Evolutionary conservation across 1,284 basidiomycete species (phyloP).

Genomic region (Ustilago hordei): DNA sequence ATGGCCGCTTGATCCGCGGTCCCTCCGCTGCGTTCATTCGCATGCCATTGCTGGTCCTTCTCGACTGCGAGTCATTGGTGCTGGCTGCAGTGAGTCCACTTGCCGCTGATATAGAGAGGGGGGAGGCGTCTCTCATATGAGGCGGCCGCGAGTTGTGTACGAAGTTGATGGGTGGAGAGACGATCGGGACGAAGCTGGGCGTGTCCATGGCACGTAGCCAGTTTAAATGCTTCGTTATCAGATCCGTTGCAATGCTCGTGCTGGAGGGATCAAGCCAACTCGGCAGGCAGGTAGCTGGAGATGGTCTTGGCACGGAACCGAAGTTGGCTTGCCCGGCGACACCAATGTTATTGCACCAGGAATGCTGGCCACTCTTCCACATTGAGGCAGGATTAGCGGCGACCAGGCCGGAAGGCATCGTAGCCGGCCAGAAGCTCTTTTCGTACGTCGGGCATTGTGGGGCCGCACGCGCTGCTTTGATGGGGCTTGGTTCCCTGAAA

Average conservation of each 20-base stretch:
- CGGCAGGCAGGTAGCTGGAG: background rate
- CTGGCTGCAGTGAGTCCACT: background rate
- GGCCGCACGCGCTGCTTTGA: background rate
- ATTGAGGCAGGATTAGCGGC: background rate
- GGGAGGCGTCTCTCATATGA: background rate
- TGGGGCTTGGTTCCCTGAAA: background rate
- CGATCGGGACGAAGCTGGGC: background rate
- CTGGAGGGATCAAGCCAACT: background rate
- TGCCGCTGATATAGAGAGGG: background rate
- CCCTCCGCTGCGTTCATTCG: background rate
- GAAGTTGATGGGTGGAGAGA: background rate
- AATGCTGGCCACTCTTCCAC: background rate
- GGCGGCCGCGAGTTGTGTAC: background rate
- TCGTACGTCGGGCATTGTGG: background rate
- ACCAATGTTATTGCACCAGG: background rate
- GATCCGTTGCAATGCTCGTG: background rate
- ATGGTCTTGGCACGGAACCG: background rate
- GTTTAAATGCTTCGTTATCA: conserved; percentile 31
- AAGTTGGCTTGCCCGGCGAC: background rate
- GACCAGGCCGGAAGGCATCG: background rate
- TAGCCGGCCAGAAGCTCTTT: background rate
- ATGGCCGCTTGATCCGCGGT: conserved; percentile 10
- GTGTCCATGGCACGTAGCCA: conserved; percentile 17
- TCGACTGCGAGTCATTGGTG: background rate
- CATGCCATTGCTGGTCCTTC: background rate